These are phyloP conservation scores for Boletus insuetus DNA, from an alignment of 768 basidiomycete genomes.

Conservation along the genomic window DNA sequence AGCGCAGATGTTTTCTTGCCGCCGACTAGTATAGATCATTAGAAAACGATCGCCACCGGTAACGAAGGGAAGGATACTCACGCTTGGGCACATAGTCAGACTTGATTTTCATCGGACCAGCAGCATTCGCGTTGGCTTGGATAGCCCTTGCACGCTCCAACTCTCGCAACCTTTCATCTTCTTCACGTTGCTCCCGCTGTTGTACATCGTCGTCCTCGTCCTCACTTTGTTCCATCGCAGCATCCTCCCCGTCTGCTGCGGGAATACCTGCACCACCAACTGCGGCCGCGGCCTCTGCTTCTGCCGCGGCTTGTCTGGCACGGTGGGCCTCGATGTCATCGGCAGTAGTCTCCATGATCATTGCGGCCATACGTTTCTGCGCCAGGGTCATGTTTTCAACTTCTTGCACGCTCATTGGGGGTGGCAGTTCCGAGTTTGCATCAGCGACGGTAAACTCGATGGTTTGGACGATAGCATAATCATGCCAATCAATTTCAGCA, in stretches of 20 bases:
- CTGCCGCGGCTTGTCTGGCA: conserved; percentile 79
- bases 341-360: conserved; percentile 94
- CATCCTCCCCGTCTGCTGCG: conserved; percentile 49
- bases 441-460: conserved; percentile 97
- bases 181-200: conserved; percentile 57
- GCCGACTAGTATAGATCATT: conserved; percentile 49
- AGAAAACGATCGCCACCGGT: conserved; percentile 1
- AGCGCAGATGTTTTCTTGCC: conserved; percentile 60
- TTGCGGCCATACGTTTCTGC: conserved; percentile 96
- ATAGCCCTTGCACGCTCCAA: conserved; percentile 76
- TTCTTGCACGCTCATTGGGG: conserved; percentile 95
- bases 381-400: conserved; percentile 95
- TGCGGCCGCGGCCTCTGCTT: conserved; percentile 80
- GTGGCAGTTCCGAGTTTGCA: conserved; percentile 84
- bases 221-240: conserved; percentile 78
- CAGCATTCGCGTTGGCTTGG: conserved; percentile 73
- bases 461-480: conserved; percentile 96
- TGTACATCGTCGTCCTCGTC: conserved; percentile 73
- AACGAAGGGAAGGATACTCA: conserved; percentile 40
- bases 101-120: conserved; percentile 88
- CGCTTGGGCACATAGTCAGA: conserved; percentile 95
- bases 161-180: conserved; percentile 68
- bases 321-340: conserved; percentile 84
- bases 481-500: conserved; percentile 99
- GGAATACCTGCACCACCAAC: conserved; percentile 59